Evolutionary conservation across 352 stramenopile genomes (phyloP), one percentile per base, ranked within the genome.

Genomic region (Pythium brassicae): DNA sequence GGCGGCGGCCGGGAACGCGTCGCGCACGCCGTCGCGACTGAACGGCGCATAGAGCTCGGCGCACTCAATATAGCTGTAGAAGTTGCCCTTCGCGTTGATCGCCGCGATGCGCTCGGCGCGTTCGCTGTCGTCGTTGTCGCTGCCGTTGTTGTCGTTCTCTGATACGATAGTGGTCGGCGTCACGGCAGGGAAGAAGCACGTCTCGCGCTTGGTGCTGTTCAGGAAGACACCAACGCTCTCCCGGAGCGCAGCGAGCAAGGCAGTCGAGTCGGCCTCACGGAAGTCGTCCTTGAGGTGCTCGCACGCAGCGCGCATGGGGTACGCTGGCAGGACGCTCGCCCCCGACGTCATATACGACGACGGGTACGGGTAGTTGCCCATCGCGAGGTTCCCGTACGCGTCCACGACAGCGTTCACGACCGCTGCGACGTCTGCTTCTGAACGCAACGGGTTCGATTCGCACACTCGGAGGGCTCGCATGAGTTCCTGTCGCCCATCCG

Each of bases 291-390:
- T 63, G 29, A 96, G 69, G 46, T 73, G 70, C 19, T 68, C 80
- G 63, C 92, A 98, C 17, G 92, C 88, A 9, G 78, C 81, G 35
- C 90, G 89, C 40, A 97, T 66, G 7, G 94, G 94, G 71, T 86
- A 98, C 14, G 94, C 73, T 1, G 92, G 94, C 42, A 98, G 63
- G n/a, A 85, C 69, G 47, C 74, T 86, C 42, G 71, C 52, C 26
- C 87, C 88, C 42, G 95, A 95, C 64, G 93, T 83, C 59, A 98
- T 96, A 72, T 98, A 99, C 12, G 76, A 82, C n/a, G 87, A 96
- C 23, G 93, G 84, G 72, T 98, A 99, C 10, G 96, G 96, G 68
- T 96, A 99, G 70, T 97, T 97, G 34, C 94, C 95, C 88, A 98
- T 98, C 17, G 93, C 92, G 75, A 98, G 78, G 71, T 88, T 93